Base-by-base conservation (phyloP, 2,329 filamentous ascomycete species). In the Aspergillus puulaauensis region DNA sequence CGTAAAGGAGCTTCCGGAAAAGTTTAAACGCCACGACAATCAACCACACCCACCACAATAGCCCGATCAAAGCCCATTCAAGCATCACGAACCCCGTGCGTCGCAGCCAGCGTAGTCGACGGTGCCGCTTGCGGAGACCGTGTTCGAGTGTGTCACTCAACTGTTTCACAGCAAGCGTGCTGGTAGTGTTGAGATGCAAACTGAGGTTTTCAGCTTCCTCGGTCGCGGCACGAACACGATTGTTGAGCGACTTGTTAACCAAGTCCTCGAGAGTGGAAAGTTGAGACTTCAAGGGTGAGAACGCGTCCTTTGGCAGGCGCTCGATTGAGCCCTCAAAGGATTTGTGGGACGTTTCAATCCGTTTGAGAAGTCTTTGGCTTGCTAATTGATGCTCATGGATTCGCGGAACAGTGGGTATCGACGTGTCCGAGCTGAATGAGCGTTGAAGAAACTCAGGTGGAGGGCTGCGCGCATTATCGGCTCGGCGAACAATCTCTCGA, bases 21-120 rank as follows among this genome's bases (percentile, higher is more conserved):
- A 90, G 73, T 59, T 90, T 84, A 52, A 89, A 79, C 23, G 93
- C 80, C 72, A 92, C 90, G 23, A 97, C 93, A 35, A 96, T 80
- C 58, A 96, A 85, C 92, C 93, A 98, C 15, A 96, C 87, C 75
- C 89, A 91, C 92, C 95, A 97, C 87, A 98, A 91, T 65, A 96
- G 84, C 4, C 90, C 90, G 40, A 98, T 86, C 17, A 98, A 82
- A 50, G 86, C 78, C 91, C 92, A 97, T 79, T 98, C 93, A 15
- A 97, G 84, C 19, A 88, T 76, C 54, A 92, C 86, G 83, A 92
- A 98, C 14, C 91, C 88, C 0, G 86, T 85, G 14, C 90, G 81
- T 40, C 91, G 81, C 23, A 92, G 75, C 86, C 91, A 92, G 54
- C 90, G 82, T 68, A 95, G 86, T 52, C 91, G 82, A 58, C 89